Base-by-base conservation (phyloP, 2,329 filamentous ascomycete species). In the Fusarium stilboides region DNA sequence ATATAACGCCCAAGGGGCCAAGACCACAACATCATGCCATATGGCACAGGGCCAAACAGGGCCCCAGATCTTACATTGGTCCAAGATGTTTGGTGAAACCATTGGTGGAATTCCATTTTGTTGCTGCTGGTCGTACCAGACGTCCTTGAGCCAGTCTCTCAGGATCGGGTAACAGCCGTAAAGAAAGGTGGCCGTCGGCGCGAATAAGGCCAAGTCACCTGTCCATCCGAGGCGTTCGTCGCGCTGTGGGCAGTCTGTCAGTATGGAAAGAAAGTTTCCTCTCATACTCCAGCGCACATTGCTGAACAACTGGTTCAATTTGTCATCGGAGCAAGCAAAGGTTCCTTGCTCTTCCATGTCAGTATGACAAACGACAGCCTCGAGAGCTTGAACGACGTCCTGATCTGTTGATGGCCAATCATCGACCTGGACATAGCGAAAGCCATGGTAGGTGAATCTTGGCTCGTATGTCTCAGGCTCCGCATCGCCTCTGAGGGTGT, bases 261-360 rank as follows among this genome's bases (percentile, higher is more conserved):
- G 87, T 1, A 89, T 75, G 0, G 81, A 83, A 5, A 89, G 68
- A 68, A 90, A 89, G 67, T 89, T 90, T 1, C 86, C 86, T 28
- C 82, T 81, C 83, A 88, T 88, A 7, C 82, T 83, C 87, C 87
- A 89, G 31, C 78, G 71, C 1, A 86, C 81, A 49, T 90, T 90
- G 2, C 81, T 63, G 55, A 89, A 84, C 4, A 90, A 80, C 42
- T 84, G 77, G 65, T 88, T 90, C 13, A 90, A 66, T 10, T 84
- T 77, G 0, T 71, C 45, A 43, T 90, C 74, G 0, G 87, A 89
- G 59, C 83, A 88, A 4, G 80, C 70, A 57, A 89, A 88, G 24
- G 72, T 78, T 0, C 87, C 86, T 0, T 82, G 85, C 3, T 83
- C 79, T 12, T 65, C 75, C 80, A 89, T 84, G 62, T 89, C 87